These are phyloP conservation scores for Sanghuangporus weigelae DNA, from an alignment of 1,284 basidiomycete genomes.

Conservation along the genomic window DNA sequence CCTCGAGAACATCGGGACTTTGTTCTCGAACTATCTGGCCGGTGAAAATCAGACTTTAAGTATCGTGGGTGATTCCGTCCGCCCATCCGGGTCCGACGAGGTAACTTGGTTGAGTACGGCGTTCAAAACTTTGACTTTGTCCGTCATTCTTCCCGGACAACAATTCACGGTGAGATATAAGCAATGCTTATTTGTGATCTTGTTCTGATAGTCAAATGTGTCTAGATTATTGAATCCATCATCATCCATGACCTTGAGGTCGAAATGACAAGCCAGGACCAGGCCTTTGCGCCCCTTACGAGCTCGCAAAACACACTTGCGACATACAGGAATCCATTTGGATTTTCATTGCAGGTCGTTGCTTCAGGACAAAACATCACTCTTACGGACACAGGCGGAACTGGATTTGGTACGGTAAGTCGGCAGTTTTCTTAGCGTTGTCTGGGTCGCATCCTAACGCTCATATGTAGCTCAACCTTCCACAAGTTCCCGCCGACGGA, in stretches of 20 bases:
- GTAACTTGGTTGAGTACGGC: conserved; percentile 68
- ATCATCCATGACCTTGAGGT: conserved; percentile 56
- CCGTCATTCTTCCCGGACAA: conserved; percentile 62
- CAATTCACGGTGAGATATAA: conserved; percentile 40
- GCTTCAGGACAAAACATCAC: conserved; percentile 51
- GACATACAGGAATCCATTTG: conserved; percentile 73
- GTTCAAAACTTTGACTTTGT: conserved; percentile 61
- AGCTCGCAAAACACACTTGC: conserved; percentile 60
- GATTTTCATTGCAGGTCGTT: conserved; percentile 66
- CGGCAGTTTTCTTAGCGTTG: not conserved
- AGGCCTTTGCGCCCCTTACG: conserved; percentile 55
- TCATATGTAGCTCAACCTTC: conserved; percentile 46
- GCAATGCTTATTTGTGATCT: not conserved
- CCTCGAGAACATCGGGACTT: conserved; percentile 51
- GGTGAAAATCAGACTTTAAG: conserved; percentile 61
- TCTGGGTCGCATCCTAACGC: not conserved
- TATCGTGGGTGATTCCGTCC: conserved; percentile 58
- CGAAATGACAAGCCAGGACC: conserved; percentile 43
- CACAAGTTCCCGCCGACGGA: conserved; percentile 43
- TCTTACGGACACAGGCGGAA: conserved; percentile 39
- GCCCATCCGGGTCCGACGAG: conserved; percentile 44
- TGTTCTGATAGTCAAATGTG: not conserved
- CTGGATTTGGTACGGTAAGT: conserved; percentile 51
- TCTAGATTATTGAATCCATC: conserved; percentile 64
- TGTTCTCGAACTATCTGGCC: conserved; percentile 66